Conservation (phyloP, 192 early-diverging fungal species). For the Coemansia sp. region DNA sequence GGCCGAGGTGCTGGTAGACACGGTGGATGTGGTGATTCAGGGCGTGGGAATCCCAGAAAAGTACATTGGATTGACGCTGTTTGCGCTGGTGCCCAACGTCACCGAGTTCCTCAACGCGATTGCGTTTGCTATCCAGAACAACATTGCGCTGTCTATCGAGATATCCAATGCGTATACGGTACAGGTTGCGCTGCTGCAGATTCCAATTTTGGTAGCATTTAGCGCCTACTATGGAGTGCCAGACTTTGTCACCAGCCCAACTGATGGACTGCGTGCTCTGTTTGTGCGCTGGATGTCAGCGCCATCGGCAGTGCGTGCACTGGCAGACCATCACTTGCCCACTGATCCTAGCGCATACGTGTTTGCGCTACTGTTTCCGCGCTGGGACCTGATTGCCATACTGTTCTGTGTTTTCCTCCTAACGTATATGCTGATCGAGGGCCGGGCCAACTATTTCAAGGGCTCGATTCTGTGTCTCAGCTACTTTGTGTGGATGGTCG, state of each 20-base stretch:
- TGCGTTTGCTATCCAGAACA: slow-evolving; percentile 89
- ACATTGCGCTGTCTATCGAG: slow-evolving; percentile 84
- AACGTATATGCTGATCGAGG: slow-evolving; percentile 93
- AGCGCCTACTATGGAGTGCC: slow-evolving; percentile 64
- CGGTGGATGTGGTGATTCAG: slow-evolving; percentile 78
- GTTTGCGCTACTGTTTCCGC: slow-evolving; percentile 72
- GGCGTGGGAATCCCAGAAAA: slow-evolving; percentile 73
- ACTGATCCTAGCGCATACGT: slow-evolving; percentile 48
- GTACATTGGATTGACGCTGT: slow-evolving; percentile 88
- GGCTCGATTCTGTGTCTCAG: slow-evolving; percentile 84
- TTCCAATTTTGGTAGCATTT: slow-evolving; percentile 89
- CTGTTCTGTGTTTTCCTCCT: slow-evolving; percentile 70
- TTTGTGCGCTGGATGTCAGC: slow-evolving; percentile 13
- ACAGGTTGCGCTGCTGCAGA: slow-evolving; percentile 92
- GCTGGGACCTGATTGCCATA: slow-evolving; percentile 65
- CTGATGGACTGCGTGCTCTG: slow-evolving; percentile 16
- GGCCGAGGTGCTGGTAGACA: slow-evolving; percentile 89
- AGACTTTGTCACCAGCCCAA: slow-evolving; percentile 25
- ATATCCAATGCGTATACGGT: slow-evolving; percentile 95
- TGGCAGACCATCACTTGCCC: slow-evolving; percentile 35
- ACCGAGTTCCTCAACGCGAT: slow-evolving; percentile 96
- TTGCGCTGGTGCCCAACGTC: slow-evolving; percentile 92
- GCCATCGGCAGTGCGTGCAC: slow-evolving; percentile 7
- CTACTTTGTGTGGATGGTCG: slow-evolving; percentile 79
- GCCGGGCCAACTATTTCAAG: slow-evolving; percentile 97